Conservation (phyloP, 331 rosid species). For the Dryas integrifolia region DNA sequence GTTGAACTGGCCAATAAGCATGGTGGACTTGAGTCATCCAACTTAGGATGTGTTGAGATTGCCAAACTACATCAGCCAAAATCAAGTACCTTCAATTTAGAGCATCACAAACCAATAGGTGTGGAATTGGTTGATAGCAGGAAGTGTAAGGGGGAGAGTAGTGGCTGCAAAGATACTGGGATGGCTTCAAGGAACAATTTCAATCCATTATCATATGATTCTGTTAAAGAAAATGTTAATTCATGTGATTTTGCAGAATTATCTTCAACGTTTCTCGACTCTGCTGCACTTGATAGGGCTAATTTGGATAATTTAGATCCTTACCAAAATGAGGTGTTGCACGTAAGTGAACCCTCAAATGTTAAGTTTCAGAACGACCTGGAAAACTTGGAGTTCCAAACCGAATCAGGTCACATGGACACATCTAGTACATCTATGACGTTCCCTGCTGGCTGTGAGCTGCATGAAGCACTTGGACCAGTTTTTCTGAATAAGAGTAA, state of each 20-base stretch:
- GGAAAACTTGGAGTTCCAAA: constrained; percentile 37
- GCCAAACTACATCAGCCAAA: constrained; percentile 43
- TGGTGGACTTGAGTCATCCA: constrained; percentile 46
- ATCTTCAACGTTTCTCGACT: constrained; percentile 40
- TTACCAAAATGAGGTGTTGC: constrained; percentile 35
- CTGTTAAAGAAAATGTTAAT: constrained; percentile 26
- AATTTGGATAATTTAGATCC: constrained; percentile 29
- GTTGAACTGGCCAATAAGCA: constrained; percentile 47
- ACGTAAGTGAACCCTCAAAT: constrained; percentile 38
- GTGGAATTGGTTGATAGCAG: constrained; percentile 33
- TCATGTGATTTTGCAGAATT: constrained; percentile 41
- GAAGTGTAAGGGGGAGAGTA: constrained; percentile 44
- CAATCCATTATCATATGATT: constrained; percentile 27
- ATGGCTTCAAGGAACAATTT: constrained; percentile 30
- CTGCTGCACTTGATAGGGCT: constrained; percentile 46
- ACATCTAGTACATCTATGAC: constrained; percentile 41
- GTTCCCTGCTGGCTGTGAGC: constrained; percentile 94
- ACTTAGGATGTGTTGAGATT: constrained; percentile 35
- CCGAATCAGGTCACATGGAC: constrained; percentile 34
- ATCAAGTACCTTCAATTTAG: constrained; percentile 42
- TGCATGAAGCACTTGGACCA: constrained; percentile 95
- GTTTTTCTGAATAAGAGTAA: constrained; percentile 51
- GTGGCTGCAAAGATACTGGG: constrained; percentile 48
- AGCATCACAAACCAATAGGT: constrained; percentile 43
- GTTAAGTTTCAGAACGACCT: constrained; percentile 33